Conservation (phyloP, 306 rosid species). For the Canavalia ensiformis region DNA sequence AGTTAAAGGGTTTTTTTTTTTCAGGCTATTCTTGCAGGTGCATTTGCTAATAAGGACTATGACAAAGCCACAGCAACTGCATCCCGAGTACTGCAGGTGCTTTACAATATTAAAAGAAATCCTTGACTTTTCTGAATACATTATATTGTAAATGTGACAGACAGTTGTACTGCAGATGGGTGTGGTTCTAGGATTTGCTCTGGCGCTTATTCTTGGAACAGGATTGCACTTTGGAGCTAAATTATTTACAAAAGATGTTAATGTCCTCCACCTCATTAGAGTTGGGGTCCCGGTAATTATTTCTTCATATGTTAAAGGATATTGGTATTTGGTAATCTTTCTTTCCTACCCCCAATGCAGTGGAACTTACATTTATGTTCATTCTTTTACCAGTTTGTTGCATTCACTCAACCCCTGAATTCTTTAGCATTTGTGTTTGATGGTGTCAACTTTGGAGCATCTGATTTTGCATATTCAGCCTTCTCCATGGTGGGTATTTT, state of each 20-base stretch:
- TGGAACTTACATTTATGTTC: conserved; percentile 41
- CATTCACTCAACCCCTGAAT: conserved; percentile 91
- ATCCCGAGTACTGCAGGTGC: conserved; percentile 86
- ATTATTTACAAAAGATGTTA: conserved; percentile 73
- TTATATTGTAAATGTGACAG: conserved; percentile 28
- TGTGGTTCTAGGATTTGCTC: conserved; percentile 75
- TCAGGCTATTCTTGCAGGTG: conserved; percentile 94
- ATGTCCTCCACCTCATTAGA: conserved; percentile 75
- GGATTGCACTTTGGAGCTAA: conserved; percentile 84
- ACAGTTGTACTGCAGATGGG: conserved; percentile 73
- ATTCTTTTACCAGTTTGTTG: conserved; percentile 75
- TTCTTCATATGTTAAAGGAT: conserved; percentile 37
- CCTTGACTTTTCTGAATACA: not conserved
- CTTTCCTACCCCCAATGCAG: conserved; percentile 13
- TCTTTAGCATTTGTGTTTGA: conserved; percentile 93
- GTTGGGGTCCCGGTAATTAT: conserved; percentile 83
- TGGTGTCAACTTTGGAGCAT: conserved; percentile 97
- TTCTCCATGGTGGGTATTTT: conserved; percentile 79
- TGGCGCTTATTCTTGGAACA: conserved; percentile 76
- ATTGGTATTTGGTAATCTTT: not conserved
- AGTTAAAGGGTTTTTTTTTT: not conserved
- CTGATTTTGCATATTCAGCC: conserved; percentile 98
- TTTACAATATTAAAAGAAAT: not conserved
- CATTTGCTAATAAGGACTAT: conserved; percentile 86
- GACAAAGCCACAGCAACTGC: conserved; percentile 80